Percentiles rank a stretch among this genome's conserved stretches.
phyloP scores from a whole-genome alignment of 306 rosid species.

The Quercus ilex region DNA sequence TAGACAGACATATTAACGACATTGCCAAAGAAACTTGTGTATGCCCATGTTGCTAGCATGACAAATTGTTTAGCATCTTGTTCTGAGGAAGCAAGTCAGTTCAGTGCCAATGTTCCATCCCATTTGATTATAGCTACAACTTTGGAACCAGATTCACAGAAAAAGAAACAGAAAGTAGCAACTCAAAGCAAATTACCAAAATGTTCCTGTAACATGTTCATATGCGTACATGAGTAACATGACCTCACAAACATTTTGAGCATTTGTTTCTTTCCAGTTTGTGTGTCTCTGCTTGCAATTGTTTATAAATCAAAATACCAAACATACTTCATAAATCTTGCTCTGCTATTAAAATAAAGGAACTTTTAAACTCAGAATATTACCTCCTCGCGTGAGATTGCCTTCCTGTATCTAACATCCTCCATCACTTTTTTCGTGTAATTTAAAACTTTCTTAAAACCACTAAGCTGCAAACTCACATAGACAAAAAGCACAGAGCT shows the following conservation, averaged over 20 bases:
- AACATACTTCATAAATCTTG: not conserved
- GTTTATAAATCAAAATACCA: not conserved
- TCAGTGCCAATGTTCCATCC: not conserved
- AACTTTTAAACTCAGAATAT: conserved; percentile 19
- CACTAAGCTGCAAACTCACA: conserved; percentile 81
- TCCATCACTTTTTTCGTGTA: conserved; percentile 86
- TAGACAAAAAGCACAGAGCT: conserved; percentile 28
- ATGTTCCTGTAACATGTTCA: not conserved
- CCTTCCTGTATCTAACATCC: conserved; percentile 72
- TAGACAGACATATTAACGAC: not conserved
- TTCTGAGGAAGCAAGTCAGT: not conserved
- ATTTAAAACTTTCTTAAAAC: conserved; percentile 94
- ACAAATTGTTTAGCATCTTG: not conserved
- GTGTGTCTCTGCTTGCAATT: not conserved
- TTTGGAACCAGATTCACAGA: not conserved
- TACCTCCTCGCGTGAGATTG: conserved; percentile 97
- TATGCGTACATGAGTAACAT: not conserved
- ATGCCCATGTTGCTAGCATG: not conserved
- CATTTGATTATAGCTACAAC: not conserved
- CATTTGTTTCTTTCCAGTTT: not conserved
- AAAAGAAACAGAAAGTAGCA: not conserved
- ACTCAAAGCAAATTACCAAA: not conserved
- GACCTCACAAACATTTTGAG: no score
- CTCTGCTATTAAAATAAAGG: conserved; percentile 2
- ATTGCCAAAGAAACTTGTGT: not conserved